Percentiles rank a stretch among this genome's conserved stretches.
phyloP scores from a whole-genome alignment of 495 filamentous ascomycete species.

The Daldinia decipiens region DNA sequence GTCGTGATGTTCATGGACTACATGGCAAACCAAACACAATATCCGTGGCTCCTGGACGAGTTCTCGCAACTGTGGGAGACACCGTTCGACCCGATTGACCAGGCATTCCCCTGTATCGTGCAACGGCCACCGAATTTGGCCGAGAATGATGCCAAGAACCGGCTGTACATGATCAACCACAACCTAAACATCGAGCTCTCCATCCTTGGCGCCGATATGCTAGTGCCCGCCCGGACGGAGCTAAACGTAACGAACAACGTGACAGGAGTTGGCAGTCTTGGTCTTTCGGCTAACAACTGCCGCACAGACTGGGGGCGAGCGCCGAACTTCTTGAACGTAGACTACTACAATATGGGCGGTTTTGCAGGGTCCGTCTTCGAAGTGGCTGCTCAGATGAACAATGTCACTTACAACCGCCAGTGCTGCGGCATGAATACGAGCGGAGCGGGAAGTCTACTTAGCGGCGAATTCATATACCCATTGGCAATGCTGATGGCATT shows the following conservation, averaged over 20 bases:
- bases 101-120: slow-evolving; percentile 73
- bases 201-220: slow-evolving; percentile 65
- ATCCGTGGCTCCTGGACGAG: slow-evolving; percentile 80
- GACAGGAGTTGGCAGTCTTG: slow-evolving; percentile 74
- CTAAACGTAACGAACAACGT: slow-evolving; percentile 76
- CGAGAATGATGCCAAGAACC: slow-evolving; percentile 60
- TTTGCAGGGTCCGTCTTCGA: slow-evolving; percentile 86
- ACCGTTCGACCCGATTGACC: slow-evolving; percentile 71
- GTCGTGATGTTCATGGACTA: slow-evolving; percentile 75
- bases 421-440: slow-evolving; percentile 71
- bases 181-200: slow-evolving; percentile 82
- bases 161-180: slow-evolving; percentile 92
- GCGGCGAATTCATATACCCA: slow-evolving; percentile 18
- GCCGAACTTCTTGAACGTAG: slow-evolving; percentile 89
- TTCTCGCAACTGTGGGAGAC: slow-evolving; percentile 83
- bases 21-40: slow-evolving; percentile 77
- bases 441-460: slow-evolving; percentile 33
- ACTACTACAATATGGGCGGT: slow-evolving; percentile 82
- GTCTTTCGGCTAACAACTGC: slow-evolving; percentile 73
- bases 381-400: slow-evolving; percentile 85
- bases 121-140: slow-evolving; percentile 73
- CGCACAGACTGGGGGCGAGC: slow-evolving; percentile 72
- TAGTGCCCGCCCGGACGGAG: slow-evolving; percentile 78
- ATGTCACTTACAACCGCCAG: slow-evolving; percentile 77
- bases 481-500: slow-evolving; percentile 18